Base-by-base conservation (phyloP, 768 basidiomycete genomes). In the Lanmaoa pseudosensibilis region DNA sequence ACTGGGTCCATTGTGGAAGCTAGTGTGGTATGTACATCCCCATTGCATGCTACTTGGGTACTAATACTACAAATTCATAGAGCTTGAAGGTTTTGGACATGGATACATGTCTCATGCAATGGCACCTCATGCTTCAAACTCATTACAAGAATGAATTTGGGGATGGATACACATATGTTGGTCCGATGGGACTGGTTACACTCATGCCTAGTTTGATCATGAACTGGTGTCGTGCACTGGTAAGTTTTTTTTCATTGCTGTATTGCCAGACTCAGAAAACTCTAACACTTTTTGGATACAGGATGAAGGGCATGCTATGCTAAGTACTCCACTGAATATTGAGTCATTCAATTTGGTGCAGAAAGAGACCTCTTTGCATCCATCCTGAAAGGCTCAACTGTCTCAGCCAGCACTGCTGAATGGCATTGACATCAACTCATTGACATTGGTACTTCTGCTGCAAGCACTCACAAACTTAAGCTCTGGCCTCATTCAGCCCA, bases 161-260 rank as follows among this genome's bases (percentile, higher is more conserved):
- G 34, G 32, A 53, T 15, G 48, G 51, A 13, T 19, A 13, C 19
- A 61, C 44, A 19, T 58, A 62, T 21, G 3, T 55, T 43, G 37
- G 53, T 1, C 53, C 56, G 9, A 32, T 41, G 38, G 60, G 54
- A 1, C 1, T 44, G 15, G 5, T 62, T 21, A 0, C 30, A 0
- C 41, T 63, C 15, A 59, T 23, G 1, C 52, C 15, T 0, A 40
- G 34, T 2, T 57, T 64, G 61, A 47, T 64, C 30, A 12, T 49
- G 2, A 60, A 64, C 34, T 63, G 57, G 53, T 47, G 50, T 16
- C 33, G 2, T 52, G 41, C 39, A 3, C 12, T 64, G 7, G 50
- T 55, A 48, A 10, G 46, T 43, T 43, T 43, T 43, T 43, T 43
- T 43, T 43, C 23, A 43, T 43, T 25, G 15, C 23, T 25, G 23